These are phyloP conservation scores for Huntiella omanensis DNA, from an alignment of 2,329 filamentous ascomycete species.

Conservation along the genomic window DNA sequence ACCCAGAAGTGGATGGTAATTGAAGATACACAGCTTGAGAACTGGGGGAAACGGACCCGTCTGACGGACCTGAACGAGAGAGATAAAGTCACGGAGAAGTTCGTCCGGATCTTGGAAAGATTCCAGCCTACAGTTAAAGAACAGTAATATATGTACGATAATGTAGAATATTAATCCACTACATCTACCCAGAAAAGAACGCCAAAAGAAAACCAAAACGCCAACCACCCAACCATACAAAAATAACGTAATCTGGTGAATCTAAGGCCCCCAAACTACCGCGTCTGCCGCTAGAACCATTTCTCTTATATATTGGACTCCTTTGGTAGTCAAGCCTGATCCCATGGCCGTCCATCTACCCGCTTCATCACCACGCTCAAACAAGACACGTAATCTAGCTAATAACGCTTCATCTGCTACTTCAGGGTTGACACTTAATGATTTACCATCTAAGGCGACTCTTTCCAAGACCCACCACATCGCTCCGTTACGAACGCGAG, in stretches of 20 bases:
- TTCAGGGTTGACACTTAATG: slow-evolving; percentile 7
- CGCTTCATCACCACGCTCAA: slow-evolving; percentile 1
- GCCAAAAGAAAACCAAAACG: slow-evolving; percentile 1
- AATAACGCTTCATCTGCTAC: slow-evolving; percentile 2
- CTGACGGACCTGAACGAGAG: neutral
- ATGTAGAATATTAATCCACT: no score
- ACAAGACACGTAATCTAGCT: slow-evolving; percentile 2
- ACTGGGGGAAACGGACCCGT: neutral
- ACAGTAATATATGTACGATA: neutral
- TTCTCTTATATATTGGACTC: slow-evolving; percentile 7
- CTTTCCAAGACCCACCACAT: slow-evolving; percentile 33
- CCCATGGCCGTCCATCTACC: slow-evolving; percentile 17
- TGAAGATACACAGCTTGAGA: neutral
- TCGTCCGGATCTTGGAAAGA: no score
- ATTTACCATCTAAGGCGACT: slow-evolving; percentile 13
- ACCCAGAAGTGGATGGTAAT: neutral
- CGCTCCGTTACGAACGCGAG: slow-evolving; percentile 24
- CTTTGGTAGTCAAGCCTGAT: slow-evolving; percentile 10
- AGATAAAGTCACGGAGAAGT: neutral
- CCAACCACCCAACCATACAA: slow-evolving; percentile 1
- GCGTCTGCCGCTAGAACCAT: slow-evolving; percentile 11
- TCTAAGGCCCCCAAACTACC: slow-evolving; percentile 8
- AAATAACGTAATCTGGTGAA: neutral
- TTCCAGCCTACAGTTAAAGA: neutral
- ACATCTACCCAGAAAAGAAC: neutral